Evolutionary conservation across 768 basidiomycete species (phyloP).

Genomic region (Termitomyces sp.): DNA sequence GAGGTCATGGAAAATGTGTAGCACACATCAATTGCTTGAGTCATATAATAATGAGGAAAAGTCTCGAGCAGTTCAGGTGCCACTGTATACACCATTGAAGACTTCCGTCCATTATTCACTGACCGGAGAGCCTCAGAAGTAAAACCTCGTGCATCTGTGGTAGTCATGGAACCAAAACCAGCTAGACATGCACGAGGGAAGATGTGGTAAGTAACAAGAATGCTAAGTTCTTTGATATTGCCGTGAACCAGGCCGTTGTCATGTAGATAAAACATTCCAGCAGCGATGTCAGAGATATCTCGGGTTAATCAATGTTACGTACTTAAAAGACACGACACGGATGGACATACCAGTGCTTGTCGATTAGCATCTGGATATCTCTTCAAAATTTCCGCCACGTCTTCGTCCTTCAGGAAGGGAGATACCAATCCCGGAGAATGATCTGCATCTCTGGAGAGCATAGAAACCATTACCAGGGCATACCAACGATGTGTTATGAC

Average conservation of each 20-base stretch:
- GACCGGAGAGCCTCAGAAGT: too few species aligned
- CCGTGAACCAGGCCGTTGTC: background rate
- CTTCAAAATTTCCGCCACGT: background rate
- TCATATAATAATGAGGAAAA: too few species aligned
- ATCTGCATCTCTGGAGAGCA: background rate
- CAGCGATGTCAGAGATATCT: background rate
- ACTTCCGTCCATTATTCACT: too few species aligned
- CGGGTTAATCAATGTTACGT: background rate
- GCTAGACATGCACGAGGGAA: background rate
- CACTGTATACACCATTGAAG: too few species aligned
- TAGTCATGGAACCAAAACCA: background rate
- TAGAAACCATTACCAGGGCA: background rate
- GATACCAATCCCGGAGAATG: background rate
- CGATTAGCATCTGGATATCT: background rate
- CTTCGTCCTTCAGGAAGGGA: background rate
- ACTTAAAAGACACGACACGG: background rate
- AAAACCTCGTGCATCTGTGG: too few species aligned
- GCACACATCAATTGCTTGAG: too few species aligned
- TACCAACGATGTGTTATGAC: background rate
- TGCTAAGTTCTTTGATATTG: background rate
- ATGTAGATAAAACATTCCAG: background rate
- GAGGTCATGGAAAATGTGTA: too few species aligned
- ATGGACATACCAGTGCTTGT: background rate
- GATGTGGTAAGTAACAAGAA: background rate
- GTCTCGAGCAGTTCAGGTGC: too few species aligned